A percentile compares a stretch with the other conserved stretches of the same genome.
These are phyloP conservation scores for Glycine tomentella DNA, from an alignment of 306 rosid genomes.

Conservation along the genomic window DNA sequence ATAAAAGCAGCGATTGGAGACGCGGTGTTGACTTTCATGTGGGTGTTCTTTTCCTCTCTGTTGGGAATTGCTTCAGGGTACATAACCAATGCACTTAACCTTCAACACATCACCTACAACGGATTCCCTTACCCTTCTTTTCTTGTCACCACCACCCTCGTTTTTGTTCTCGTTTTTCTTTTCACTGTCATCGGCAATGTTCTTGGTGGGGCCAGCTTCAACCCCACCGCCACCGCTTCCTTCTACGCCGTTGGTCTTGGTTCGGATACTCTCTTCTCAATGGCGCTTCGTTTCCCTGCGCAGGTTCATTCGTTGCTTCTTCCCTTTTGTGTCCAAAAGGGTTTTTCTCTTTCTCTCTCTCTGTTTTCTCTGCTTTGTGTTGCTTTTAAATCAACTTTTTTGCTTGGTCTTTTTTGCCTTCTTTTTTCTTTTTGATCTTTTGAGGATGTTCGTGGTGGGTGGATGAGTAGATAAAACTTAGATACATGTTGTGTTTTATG, in stretches of 20 bases:
- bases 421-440: not conserved
- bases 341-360: not conserved
- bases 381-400: constrained; percentile 31
- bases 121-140: constrained; percentile 65
- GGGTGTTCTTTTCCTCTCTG: constrained; percentile 72
- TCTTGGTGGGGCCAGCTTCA: constrained; percentile 94
- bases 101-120: constrained; percentile 45
- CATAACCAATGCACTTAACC: constrained; percentile 50
- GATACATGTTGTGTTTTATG: not conserved
- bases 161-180: constrained; percentile 67
- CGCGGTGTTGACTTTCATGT: constrained; percentile 69
- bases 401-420: too few relatives aligned
- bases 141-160: constrained; percentile 60
- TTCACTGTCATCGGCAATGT: constrained; percentile 64
- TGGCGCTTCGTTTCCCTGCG: constrained; percentile 93
- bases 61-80: constrained; percentile 63
- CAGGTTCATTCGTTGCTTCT: constrained; percentile 59
- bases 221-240: constrained; percentile 82
- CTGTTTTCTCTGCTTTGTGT: not conserved
- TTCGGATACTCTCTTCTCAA: constrained; percentile 72
- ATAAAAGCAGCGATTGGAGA: constrained; percentile 77
- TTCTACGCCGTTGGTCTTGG: constrained; percentile 81
- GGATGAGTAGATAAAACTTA: not conserved
- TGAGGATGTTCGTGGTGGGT: constrained; percentile 1
- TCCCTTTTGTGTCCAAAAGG: not conserved